phyloP scores from a whole-genome alignment of 2,329 filamentous ascomycete species.

The Aspergillus novofumigatus region DNA sequence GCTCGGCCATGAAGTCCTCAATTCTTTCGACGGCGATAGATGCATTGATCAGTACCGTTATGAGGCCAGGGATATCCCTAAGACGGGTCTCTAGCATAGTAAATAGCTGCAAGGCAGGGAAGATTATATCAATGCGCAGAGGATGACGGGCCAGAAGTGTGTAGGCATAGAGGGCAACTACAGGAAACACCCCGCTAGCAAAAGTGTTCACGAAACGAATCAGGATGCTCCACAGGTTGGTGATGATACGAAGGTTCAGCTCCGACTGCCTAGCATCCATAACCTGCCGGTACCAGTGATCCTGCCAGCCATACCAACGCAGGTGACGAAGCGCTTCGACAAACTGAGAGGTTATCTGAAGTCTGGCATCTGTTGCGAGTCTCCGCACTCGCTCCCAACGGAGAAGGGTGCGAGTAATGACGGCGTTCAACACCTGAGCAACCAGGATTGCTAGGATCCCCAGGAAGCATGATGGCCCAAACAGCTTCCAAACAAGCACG shows the following conservation, averaged over 20 bases:
- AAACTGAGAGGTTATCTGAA: conserved; percentile 79
- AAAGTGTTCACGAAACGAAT: conserved; percentile 68
- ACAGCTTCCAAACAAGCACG: conserved; percentile 68
- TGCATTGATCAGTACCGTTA: conserved; percentile 74
- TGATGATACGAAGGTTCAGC: conserved; percentile 60
- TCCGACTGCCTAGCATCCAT: conserved; percentile 66
- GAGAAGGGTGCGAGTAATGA: conserved; percentile 63
- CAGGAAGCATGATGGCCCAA: conserved; percentile 74
- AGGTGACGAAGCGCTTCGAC: conserved; percentile 80
- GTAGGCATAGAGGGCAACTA: conserved; percentile 77
- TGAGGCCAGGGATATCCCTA: conserved; percentile 68
- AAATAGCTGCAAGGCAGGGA: conserved; percentile 80
- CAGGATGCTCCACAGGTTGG: conserved; percentile 57
- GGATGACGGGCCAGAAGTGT: conserved; percentile 65
- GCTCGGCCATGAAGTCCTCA: conserved; percentile 81
- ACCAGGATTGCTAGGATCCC: conserved; percentile 66
- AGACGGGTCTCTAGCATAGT: conserved; percentile 68
- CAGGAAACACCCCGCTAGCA: conserved; percentile 70
- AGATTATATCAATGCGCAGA: conserved; percentile 75
- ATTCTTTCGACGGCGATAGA: conserved; percentile 78
- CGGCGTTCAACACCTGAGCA: conserved; percentile 65
- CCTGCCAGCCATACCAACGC: conserved; percentile 79
- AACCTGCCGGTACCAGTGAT: conserved; percentile 66
- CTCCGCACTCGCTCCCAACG: conserved; percentile 68
- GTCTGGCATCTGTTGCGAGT: conserved; percentile 67